Conservation (phyloP, 768 basidiomycete species). For the Megacollybia marginata region DNA sequence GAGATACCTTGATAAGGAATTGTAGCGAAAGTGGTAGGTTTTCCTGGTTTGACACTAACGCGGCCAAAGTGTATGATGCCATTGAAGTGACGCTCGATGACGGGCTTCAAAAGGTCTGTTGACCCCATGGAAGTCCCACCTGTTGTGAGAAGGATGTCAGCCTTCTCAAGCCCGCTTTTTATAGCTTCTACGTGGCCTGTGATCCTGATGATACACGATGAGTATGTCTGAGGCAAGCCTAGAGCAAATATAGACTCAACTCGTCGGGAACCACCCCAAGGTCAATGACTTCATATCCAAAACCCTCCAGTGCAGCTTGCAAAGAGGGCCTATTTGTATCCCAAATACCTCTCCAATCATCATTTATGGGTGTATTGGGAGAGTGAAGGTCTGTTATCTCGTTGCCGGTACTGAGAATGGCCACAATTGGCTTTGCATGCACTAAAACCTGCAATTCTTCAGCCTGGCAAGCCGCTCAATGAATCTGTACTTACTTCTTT, state of each 20-base stretch:
- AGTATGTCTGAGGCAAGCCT: not conserved
- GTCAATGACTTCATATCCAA: conserved; percentile 75
- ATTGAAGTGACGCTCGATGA: conserved; percentile 71
- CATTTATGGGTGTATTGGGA: conserved; percentile 22
- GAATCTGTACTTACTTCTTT: conserved; percentile 41
- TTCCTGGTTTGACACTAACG: conserved; percentile 77
- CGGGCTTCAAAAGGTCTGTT: conserved; percentile 79
- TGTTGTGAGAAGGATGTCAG: conserved; percentile 77
- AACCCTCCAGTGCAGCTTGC: conserved; percentile 55
- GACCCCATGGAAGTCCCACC: conserved; percentile 93
- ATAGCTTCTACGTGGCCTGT: conserved; percentile 53
- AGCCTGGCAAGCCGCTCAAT: not conserved
- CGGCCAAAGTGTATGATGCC: conserved; percentile 84
- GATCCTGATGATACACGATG: conserved; percentile 29
- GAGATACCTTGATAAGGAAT: conserved; percentile 17
- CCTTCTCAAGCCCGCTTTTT: conserved; percentile 43
- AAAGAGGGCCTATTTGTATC: conserved; percentile 86
- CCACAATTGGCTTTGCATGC: conserved; percentile 65
- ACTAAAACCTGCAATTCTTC: conserved; percentile 49
- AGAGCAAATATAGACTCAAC: conserved; percentile 29
- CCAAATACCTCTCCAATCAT: conserved; percentile 64
- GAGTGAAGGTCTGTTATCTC: conserved; percentile 64
- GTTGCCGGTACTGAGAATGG: conserved; percentile 81
- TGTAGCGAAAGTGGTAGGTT: conserved; percentile 87
- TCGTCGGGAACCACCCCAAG: conserved; percentile 74